Base-by-base conservation (phyloP, 176 grass and related monocot genomes). In the Oryza longistaminata region DNA sequence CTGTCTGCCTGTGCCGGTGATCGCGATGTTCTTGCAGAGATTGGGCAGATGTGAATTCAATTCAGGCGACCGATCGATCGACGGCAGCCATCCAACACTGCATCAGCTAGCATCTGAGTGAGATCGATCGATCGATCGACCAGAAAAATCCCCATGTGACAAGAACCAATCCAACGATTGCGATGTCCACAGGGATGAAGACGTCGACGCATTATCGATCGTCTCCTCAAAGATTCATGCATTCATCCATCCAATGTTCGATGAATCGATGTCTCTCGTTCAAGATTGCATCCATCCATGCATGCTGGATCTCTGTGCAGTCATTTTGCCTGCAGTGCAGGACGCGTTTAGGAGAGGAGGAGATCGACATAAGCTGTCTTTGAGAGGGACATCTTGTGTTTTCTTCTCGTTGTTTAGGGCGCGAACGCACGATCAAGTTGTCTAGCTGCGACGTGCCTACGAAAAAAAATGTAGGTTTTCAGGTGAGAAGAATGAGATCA, bases 381-480 rank as follows among this genome's bases (percentile, higher is more conserved):
- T 12, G 83, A 82, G 65, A 44, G 72, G 64, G 83, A 90, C 33
- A 64, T 45, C 24, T 55, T 42, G 52, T 72, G 71, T 85, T 85
- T 81, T 25, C 0, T 85, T 76, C 82, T 64, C 29, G 11, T 77
- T 71, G 66, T 85, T 82, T 85, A 82, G 53, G 39, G 43, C 55
- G 25, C 67, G 27, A 58, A 16, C 4, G 49, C 13, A 52, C 26
- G 53, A 65, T 40, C 27, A 11, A 3, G 53, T 66, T 24, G 67
- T 14, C 49, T 67, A 75, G 44, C 16, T 43, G 16, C 14, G 49
- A 52, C 49, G 49, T 52, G 49, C 49, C 49, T 52, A 52, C 29
- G 29, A 31, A 31, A 31, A 29, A 31, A 31, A 31, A 31, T 31
- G 29, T 75, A 66, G 52, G 70, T 40, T 40, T 58, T 85, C 76